A percentile compares a stretch with the other conserved stretches of the same genome.
phyloP scores from a whole-genome alignment of 805 yeast species.

The Isabelozyma heimii region DNA sequence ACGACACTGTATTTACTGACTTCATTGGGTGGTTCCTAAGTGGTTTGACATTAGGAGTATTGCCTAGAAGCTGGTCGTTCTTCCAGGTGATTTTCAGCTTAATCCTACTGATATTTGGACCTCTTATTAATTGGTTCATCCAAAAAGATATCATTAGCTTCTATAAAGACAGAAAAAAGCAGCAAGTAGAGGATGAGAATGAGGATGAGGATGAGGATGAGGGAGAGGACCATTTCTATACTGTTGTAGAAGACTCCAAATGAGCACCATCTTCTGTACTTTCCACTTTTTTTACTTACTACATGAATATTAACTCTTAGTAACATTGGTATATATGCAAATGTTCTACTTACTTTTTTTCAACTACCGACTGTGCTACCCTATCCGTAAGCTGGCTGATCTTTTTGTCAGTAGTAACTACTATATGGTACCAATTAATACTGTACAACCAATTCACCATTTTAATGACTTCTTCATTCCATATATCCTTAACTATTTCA shows the following conservation, averaged over 20 bases:
- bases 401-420: conserved; percentile 32
- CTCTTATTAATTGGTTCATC: conserved; percentile 54
- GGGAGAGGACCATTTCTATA: not conserved
- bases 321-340: too few relatives aligned
- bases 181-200: conserved; percentile 1
- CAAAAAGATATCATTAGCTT: conserved; percentile 50
- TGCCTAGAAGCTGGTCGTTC: conserved; percentile 61
- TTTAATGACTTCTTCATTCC: conserved; percentile 72
- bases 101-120: conserved; percentile 41
- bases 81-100: conserved; percentile 39
- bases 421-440: conserved; percentile 46
- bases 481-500: conserved; percentile 71
- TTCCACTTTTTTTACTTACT: too few relatives aligned
- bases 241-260: not conserved
- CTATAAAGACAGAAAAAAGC: conserved; percentile 33
- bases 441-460: conserved; percentile 64
- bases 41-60: conserved; percentile 62
- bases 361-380: conserved; percentile 3
- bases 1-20: conserved; percentile 78
- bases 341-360: not conserved
- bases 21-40: conserved; percentile 79
- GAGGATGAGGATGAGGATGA: conserved; percentile 3
- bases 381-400: conserved; percentile 26
- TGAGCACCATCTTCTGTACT: not conserved
- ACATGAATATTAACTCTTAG: too few relatives aligned